Conservation (phyloP, 2,329 filamentous ascomycete species). For the Xylaria sp. region DNA sequence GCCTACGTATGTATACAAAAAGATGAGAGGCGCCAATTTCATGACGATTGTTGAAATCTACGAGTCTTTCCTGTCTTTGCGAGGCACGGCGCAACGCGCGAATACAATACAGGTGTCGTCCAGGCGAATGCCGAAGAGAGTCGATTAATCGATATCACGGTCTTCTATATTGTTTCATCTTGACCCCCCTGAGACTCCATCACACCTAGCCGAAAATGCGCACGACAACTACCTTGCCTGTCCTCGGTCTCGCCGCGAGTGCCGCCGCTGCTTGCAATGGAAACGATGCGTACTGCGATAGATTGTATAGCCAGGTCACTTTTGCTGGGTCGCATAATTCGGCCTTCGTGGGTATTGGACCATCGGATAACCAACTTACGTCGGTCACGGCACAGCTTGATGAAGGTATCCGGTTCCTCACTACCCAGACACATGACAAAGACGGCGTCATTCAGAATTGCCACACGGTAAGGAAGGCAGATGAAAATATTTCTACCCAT, state of each 20-base stretch:
- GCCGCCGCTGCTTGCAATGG: conserved; percentile 59
- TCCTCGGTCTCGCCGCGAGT: conserved; percentile 31
- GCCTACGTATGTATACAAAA: conserved; percentile 6
- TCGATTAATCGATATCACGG: neutral
- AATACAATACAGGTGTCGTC: neutral
- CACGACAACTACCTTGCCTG: conserved; percentile 18
- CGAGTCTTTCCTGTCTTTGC: neutral
- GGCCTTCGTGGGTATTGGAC: conserved; percentile 63
- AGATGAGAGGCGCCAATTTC: neutral
- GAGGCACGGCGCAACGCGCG: neutral
- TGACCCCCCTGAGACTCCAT: neutral
- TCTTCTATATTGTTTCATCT: neutral
- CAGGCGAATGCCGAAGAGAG: neutral
- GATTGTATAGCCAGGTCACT: conserved; percentile 64
- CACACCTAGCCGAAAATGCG: conserved; percentile 18
- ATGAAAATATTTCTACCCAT: neutral
- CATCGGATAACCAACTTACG: conserved; percentile 65
- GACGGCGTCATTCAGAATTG: conserved; percentile 62
- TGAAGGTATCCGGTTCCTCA: conserved; percentile 67
- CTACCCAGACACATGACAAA: conserved; percentile 66
- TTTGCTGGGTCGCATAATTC: conserved; percentile 69
- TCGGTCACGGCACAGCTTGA: conserved; percentile 63
- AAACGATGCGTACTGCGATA: conserved; percentile 58
- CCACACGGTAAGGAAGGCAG: conserved; percentile 54
- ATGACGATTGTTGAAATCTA: neutral